phyloP scores from a whole-genome alignment of 352 stramenopile species.

The Phytophthora colocasiae region DNA sequence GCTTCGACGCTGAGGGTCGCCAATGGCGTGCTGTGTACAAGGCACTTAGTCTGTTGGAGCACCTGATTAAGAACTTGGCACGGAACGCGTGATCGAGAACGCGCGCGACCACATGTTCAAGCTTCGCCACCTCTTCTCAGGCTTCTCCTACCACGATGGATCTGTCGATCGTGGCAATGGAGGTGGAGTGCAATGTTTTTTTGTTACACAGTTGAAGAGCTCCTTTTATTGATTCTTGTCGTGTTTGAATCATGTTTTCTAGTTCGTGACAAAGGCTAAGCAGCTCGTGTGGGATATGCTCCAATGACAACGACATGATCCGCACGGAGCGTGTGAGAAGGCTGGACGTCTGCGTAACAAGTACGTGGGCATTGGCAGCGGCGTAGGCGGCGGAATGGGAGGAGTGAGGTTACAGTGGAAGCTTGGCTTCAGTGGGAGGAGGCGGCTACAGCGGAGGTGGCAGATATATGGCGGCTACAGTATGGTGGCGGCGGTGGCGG shows the following conservation, averaged over 20 bases:
- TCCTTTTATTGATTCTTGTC: conserved; percentile 12
- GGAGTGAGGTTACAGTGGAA: conserved; percentile 48
- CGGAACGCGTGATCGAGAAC: conserved; percentile 98
- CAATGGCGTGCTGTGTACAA: conserved; percentile 99
- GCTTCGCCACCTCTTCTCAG: conserved; percentile 83
- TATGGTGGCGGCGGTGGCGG: too few species aligned
- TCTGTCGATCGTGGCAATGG: conserved; percentile 86
- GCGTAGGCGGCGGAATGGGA: conserved; percentile 51
- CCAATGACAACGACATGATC: conserved; percentile 91
- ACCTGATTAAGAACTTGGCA: conserved; percentile 99
- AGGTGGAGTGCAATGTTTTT: conserved; percentile 41
- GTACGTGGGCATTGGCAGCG: conserved; percentile 86
- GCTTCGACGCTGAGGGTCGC: conserved; percentile 84
- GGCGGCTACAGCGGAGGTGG: conserved; percentile 41
- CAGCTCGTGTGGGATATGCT: conserved; percentile 88
- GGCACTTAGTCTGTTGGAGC: conserved; percentile 94
- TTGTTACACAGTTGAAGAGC: conserved; percentile 10
- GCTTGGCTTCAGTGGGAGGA: conserved; percentile 48
- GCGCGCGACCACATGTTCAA: conserved; percentile 95
- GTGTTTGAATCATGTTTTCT: conserved; percentile 12
- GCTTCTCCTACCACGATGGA: conserved; percentile 92
- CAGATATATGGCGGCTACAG: too few species aligned
- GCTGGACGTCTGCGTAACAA: conserved; percentile 86
- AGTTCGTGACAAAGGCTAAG: conserved; percentile 92
- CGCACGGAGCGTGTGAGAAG: conserved; percentile 89